Percentiles rank a stretch among this genome's conserved stretches.
Conservation (phyloP, 352 stramenopile genomes). For the Phytophthora foliorum region DNA sequence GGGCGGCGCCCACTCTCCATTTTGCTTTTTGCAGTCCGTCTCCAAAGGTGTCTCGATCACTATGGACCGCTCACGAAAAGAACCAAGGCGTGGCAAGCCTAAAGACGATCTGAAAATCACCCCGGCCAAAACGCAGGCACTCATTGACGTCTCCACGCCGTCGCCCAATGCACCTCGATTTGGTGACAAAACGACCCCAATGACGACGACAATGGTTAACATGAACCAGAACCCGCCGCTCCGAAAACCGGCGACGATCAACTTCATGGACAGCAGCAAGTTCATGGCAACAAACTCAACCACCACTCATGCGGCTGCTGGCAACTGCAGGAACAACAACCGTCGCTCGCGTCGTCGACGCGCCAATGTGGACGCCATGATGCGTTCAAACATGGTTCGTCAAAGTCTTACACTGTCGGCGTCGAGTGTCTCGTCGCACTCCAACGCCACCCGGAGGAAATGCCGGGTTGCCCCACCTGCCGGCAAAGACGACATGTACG, state of each 20-base stretch:
- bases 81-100: constrained; percentile 31
- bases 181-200: constrained; percentile 25
- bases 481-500: constrained; percentile 40
- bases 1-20: constrained; percentile 19
- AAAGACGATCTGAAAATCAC: constrained; percentile 56
- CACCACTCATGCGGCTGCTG: constrained; percentile 38
- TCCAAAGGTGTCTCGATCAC: constrained; percentile 7
- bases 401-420: constrained; percentile 58
- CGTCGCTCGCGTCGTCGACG: constrained; percentile 48
- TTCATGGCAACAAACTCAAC: constrained; percentile 51
- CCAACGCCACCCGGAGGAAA: constrained; percentile 27
- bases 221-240: constrained; percentile 42
- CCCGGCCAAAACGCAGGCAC: constrained; percentile 61
- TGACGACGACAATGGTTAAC: constrained; percentile 36
- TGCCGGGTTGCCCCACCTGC: constrained; percentile 23
- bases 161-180: constrained; percentile 41
- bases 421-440: constrained; percentile 39
- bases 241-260: constrained; percentile 46
- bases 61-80: constrained; percentile 52
- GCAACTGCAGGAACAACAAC: constrained; percentile 30
- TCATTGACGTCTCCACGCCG: constrained; percentile 74
- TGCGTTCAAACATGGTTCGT: constrained; percentile 70
- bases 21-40: constrained; percentile 28
- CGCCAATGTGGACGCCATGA: constrained; percentile 77
- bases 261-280: constrained; percentile 68